phyloP scores from a whole-genome alignment of 345 rosid species.

The Citrus cavaleriei region DNA sequence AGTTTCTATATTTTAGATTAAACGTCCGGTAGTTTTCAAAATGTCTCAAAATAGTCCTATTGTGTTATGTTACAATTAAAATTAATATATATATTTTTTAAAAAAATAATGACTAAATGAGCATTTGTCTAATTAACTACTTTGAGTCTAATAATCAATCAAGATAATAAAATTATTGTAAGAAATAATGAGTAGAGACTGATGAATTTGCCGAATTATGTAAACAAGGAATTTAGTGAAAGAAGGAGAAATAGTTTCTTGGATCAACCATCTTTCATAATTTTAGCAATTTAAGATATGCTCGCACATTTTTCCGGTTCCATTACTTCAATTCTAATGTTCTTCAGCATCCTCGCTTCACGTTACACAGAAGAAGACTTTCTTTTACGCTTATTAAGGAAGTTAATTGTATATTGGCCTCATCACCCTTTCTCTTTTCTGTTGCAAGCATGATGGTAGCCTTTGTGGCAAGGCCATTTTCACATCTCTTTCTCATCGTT shows the following conservation, averaged over 20 bases:
- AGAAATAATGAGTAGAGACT: too few relatives aligned
- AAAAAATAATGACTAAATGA: rapidly evolving
- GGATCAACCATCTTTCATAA: neutral
- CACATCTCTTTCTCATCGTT: neutral
- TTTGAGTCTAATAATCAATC: too few relatives aligned
- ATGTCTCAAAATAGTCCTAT: too few relatives aligned
- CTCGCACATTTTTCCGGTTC: constrained; percentile 1
- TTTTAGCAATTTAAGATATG: neutral
- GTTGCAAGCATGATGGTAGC: constrained; percentile 6
- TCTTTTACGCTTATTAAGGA: neutral
- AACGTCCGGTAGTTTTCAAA: rapidly evolving
- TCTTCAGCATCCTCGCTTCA: neutral
- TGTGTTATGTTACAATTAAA: too few relatives aligned
- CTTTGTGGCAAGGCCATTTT: neutral
- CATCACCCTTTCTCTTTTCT: neutral
- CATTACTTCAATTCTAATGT: neutral
- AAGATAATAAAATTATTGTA: too few relatives aligned
- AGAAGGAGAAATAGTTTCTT: neutral
- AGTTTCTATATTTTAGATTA: too few relatives aligned
- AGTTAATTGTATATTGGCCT: neutral
- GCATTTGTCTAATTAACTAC: too few relatives aligned
- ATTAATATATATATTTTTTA: too few relatives aligned
- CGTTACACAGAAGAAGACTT: neutral
- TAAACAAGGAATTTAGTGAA: too few relatives aligned
- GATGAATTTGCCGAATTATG: too few relatives aligned